Conservation (phyloP, 768 basidiomycete genomes). For the Ramaria sp. region DNA sequence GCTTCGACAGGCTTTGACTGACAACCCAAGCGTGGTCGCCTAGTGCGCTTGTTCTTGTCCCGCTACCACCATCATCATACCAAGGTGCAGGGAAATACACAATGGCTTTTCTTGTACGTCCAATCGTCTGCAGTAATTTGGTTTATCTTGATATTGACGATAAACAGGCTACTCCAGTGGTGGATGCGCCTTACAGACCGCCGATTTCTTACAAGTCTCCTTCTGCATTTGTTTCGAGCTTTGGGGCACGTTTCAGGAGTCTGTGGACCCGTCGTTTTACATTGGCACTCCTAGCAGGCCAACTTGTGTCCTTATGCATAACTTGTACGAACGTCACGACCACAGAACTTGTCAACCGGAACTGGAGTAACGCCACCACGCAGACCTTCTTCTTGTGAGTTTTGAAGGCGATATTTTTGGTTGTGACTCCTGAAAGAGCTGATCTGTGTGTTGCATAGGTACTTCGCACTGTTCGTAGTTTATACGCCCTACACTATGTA, state of each 20-base stretch:
- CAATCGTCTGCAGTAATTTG: not conserved
- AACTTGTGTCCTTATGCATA: conserved; percentile 78
- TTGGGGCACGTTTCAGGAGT: conserved; percentile 54
- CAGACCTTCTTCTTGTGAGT: conserved; percentile 78
- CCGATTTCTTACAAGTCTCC: conserved; percentile 58
- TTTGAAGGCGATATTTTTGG: not conserved
- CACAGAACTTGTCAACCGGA: conserved; percentile 57
- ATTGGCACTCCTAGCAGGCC: conserved; percentile 63
- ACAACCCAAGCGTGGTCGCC: too few relatives aligned
- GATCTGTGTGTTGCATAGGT: conserved; percentile 32
- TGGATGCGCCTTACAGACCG: conserved; percentile 29
- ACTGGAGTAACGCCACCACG: conserved; percentile 69
- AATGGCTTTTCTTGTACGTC: not conserved
- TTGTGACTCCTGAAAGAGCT: not conserved
- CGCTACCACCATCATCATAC: too few relatives aligned
- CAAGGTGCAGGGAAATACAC: too few relatives aligned
- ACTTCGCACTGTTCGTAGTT: conserved; percentile 60
- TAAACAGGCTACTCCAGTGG: not conserved
- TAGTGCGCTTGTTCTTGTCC: too few relatives aligned
- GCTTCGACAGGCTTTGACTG: too few relatives aligned
- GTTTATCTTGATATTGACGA: not conserved
- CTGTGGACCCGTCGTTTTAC: conserved; percentile 71
- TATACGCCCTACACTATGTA: conserved; percentile 91
- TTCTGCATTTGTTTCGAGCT: conserved; percentile 39
- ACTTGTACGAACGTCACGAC: conserved; percentile 85